A percentile compares a stretch with the other conserved stretches of the same genome.
Evolutionary conservation across 108 stramenopile species (phyloP).

Genomic region (Fragilaria crotonensis): DNA sequence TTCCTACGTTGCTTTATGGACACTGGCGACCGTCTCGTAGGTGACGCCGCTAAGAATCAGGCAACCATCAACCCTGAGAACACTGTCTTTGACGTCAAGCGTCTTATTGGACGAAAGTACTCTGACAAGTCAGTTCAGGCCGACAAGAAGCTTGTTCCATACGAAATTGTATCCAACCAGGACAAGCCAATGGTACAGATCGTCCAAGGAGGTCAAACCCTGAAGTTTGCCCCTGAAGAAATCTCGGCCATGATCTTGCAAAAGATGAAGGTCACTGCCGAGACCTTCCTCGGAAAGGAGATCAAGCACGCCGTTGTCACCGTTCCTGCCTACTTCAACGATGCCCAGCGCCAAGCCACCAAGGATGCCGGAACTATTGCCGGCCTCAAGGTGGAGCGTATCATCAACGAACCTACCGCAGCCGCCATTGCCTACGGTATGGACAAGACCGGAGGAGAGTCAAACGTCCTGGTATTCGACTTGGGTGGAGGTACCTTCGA

Average conservation of each 20-base stretch:
- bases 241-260: conserved; percentile 89
- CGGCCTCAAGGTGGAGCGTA: conserved; percentile 88
- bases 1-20: conserved; percentile 93
- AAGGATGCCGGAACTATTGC: conserved; percentile 95
- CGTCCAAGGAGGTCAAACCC: conserved; percentile 28
- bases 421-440: conserved; percentile 96
- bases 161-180: conserved; percentile 63
- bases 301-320: conserved; percentile 89
- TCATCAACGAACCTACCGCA: conserved; percentile 98
- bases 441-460: conserved; percentile 75
- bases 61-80: conserved; percentile 92
- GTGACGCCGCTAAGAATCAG: conserved; percentile 98
- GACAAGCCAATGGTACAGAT: conserved; percentile 83
- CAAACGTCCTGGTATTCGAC: conserved; percentile 95
- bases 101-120: conserved; percentile 93
- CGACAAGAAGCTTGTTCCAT: conserved; percentile 92
- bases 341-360: conserved; percentile 95
- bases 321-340: conserved; percentile 98
- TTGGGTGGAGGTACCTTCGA: conserved; percentile 98
- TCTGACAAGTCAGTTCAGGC: conserved; percentile 82
- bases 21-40: conserved; percentile 89
- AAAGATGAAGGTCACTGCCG: conserved; percentile 94
- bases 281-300: conserved; percentile 77
- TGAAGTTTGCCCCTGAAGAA: conserved; percentile 90
- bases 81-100: conserved; percentile 97